phyloP scores from a whole-genome alignment of 371 early-diverging fungal genomes.

The Mucor irregularis region DNA sequence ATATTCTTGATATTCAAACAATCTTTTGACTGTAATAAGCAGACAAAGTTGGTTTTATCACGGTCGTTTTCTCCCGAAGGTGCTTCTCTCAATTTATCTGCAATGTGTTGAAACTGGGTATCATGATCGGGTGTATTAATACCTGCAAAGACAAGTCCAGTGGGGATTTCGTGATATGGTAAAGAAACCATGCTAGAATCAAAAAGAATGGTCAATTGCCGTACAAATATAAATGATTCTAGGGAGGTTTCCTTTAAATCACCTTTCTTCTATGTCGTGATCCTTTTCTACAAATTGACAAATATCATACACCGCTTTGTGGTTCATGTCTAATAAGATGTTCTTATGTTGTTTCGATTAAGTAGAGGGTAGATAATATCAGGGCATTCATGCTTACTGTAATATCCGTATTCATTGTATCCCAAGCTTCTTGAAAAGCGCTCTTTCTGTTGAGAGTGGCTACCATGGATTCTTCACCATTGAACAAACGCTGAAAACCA shows the following conservation, averaged over 20 bases:
- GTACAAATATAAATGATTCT: background rate
- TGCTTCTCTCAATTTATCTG: slow-evolving; percentile 36
- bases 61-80: slow-evolving; percentile 28
- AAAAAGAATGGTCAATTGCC: no score
- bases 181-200: slow-evolving; percentile 24
- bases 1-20: slow-evolving; percentile 58
- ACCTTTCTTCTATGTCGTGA: slow-evolving; percentile 28
- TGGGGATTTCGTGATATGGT: slow-evolving; percentile 65
- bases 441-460: slow-evolving; percentile 39
- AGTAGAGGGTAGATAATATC: background rate
- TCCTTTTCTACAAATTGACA: slow-evolving; percentile 51
- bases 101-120: slow-evolving; percentile 49
- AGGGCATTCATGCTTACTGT: slow-evolving; percentile 32
- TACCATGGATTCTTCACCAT: slow-evolving; percentile 46
- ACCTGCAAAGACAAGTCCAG: slow-evolving; percentile 70
- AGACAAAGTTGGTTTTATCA: slow-evolving; percentile 47
- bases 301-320: slow-evolving; percentile 37
- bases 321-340: slow-evolving; percentile 56
- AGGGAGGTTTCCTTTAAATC: background rate
- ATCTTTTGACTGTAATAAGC: slow-evolving; percentile 67
- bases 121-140: slow-evolving; percentile 52
- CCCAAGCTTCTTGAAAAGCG: slow-evolving; percentile 46
- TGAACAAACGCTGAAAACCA: slow-evolving; percentile 50
- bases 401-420: slow-evolving; percentile 32
- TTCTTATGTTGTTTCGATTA: no score